Evolutionary conservation across 2,329 filamentous ascomycete species (phyloP), one percentile per base, ranked within the genome.

Genomic region (Phyllosticta capitalensis): DNA sequence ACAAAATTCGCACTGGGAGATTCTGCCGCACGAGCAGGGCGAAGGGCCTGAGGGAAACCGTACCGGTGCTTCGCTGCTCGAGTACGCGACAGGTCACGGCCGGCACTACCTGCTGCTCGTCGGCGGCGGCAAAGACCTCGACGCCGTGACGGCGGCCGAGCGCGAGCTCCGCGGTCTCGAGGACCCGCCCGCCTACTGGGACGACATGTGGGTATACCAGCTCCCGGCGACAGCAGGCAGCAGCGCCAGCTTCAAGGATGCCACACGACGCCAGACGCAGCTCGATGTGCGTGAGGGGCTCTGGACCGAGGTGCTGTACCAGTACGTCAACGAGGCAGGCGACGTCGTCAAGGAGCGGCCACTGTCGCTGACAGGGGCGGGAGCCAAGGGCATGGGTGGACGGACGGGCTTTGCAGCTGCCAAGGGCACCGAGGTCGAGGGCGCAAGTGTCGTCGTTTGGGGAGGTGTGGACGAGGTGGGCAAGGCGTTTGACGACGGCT

Each of bases 131-230:
- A 62, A 63, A 12, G 66, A 45, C 19, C 22, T 17, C 20, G 17
- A 19, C 10, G 51, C 54, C 3, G 49, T 45, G 24, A 48, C 60
- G 52, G 55, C 45, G 19, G 12, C 48, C 6, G 52, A 54, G 21
- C 21, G 21, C 52, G 58, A 59, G 64, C n/a, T 57, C 51, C 58
- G 51, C 19, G 50, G 50, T 1, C 22, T 52, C 50, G 53, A 38
- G 33, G 53, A 33, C 14, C 45, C 52, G 17, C 45, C 51, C 5
- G 51, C 58, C 14, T 55, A 65, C 22, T 61, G 73, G 9, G 69
- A 67, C 51, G 80, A 82, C 61, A 72, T 82, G 3, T 83, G 79
- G 79, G 74, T 78, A 1, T 74, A 82, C 60, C 80, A 83, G 65
- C 69, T 83, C 3, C 75, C 77, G 2, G 72, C 79, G 0, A 74